These are phyloP conservation scores for Candida succiphila DNA, from an alignment of 805 yeast genomes.

Conservation along the genomic window DNA sequence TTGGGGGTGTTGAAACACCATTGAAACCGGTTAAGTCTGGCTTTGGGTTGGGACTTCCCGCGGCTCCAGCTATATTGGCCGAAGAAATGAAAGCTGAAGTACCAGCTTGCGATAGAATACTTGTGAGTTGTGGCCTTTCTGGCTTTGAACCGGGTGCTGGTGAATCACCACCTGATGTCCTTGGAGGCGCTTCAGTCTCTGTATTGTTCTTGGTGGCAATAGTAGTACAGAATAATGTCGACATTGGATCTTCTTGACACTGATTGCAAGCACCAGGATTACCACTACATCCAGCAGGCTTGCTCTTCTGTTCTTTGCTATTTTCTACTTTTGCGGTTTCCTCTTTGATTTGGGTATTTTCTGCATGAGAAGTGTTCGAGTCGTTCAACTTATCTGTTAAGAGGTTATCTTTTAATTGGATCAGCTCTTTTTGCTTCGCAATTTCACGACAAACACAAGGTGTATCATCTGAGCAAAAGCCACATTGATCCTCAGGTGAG, in stretches of 20 bases:
- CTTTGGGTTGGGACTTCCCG: background rate
- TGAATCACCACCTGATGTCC: background rate
- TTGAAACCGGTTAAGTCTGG: background rate
- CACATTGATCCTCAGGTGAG: constrained; percentile 58
- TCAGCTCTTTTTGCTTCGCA: constrained; percentile 33
- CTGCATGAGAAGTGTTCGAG: background rate
- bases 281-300: constrained; percentile 55
- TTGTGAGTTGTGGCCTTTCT: background rate
- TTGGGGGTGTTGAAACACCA: background rate
- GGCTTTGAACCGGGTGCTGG: background rate
- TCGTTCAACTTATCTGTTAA: constrained; percentile 12
- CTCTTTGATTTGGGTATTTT: background rate
- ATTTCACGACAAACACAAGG: constrained; percentile 89
- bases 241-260: constrained; percentile 82
- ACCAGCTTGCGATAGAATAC: background rate
- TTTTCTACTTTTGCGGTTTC: background rate
- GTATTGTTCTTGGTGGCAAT: constrained; percentile 36
- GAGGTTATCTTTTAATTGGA: constrained; percentile 11
- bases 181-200: background rate
- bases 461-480: constrained; percentile 86
- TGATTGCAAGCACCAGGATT: constrained; percentile 81
- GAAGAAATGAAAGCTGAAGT: background rate
- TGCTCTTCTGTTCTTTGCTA: background rate
- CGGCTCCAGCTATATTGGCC: background rate
- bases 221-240: constrained; percentile 80